Evolutionary conservation across 257 asterid genomes (phyloP), one percentile per base, ranked within the genome.

Genomic region (Gentiana dahurica): DNA sequence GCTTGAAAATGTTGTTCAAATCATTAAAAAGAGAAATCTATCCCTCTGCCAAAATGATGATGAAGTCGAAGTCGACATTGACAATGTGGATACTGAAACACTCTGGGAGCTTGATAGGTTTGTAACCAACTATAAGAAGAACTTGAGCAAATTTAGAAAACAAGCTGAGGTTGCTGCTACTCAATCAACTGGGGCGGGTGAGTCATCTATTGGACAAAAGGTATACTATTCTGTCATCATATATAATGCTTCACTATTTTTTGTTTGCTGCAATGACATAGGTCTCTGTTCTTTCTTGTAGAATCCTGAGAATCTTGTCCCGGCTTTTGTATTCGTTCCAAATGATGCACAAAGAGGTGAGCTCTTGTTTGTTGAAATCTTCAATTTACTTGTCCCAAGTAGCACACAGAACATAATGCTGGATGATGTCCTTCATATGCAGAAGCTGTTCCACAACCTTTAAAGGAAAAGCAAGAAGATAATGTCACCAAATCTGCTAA

Each of bases 71-170:
- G 95, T 89, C 48, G 97, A 89, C 61, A 89, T 89, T 49, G 97
- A 89, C 66, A 79, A 75, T 63, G 91, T 89, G 54, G 97, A 88
- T 72, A 81, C 88, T 6, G 97, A 88, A 73, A 88, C 97, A 64
- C 87, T 88, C 54, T 88, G 97, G 97, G 97, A 88, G 84, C 95
- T 88, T 49, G 97, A 88, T 68, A 79, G 97, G 76, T 88, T 85
- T 81, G 74, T 88, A 61, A 75, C 90, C 44, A 83, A 89, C 72
- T 81, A 70, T 70, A 81, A 78, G 69, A 89, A 83, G 82, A 79
- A 77, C 65, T 51, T 78, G 77, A 81, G 76, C 85, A 89, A 89
- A 85, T 81, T 74, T 75, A 85, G 79, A 73, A 74, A 85, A 66
- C 72, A 77, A 64, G 77, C 77, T 53, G 94, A 83, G 59, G 72